These are phyloP conservation scores for Apodospora peruviana DNA, from an alignment of 495 filamentous ascomycete species.

Conservation along the genomic window DNA sequence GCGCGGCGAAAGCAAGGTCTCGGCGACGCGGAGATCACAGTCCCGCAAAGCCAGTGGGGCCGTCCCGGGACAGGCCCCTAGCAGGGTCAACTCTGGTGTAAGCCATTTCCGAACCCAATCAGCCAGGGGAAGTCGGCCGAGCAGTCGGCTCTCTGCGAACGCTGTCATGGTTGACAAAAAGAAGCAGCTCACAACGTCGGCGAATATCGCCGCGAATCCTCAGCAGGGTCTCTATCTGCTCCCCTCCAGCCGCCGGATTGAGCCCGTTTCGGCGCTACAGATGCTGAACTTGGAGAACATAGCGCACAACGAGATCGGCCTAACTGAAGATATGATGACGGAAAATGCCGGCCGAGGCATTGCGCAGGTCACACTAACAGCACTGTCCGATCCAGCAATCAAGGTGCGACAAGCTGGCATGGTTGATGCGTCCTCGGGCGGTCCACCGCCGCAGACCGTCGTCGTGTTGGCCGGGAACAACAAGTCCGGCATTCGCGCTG, in stretches of 20 bases:
- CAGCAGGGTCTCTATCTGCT: conserved; percentile 42
- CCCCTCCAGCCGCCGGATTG: conserved; percentile 65
- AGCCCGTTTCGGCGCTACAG: conserved; percentile 75
- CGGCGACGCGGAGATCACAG: conserved; percentile 38
- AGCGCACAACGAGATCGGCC: conserved; percentile 72
- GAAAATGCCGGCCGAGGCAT: conserved; percentile 88
- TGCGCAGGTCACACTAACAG: conserved; percentile 69
- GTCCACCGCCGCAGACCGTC: conserved; percentile 50
- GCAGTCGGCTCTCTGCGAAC: conserved; percentile 25
- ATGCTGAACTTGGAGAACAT: conserved; percentile 89
- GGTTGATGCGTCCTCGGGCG: conserved; percentile 24
- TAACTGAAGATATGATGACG: conserved; percentile 83
- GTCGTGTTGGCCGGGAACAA: conserved; percentile 86
- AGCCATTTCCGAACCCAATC: conserved; percentile 24
- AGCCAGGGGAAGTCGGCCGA: conserved; percentile 27
- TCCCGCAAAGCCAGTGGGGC: conserved; percentile 60
- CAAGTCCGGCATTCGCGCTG: conserved; percentile 73
- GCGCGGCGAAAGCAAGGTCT: conserved; percentile 43
- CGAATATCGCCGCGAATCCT: conserved; percentile 1
- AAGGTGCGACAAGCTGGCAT: conserved; percentile 38
- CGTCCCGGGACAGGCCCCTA: conserved; percentile 23
- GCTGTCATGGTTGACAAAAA: conserved; percentile 23
- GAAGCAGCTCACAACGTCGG: conserved; percentile 22
- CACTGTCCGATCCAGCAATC: conserved; percentile 51
- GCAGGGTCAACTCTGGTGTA: conserved; percentile 44